Conservation (phyloP, 2,329 filamentous ascomycete genomes). For the Aspergillus udagawae region DNA sequence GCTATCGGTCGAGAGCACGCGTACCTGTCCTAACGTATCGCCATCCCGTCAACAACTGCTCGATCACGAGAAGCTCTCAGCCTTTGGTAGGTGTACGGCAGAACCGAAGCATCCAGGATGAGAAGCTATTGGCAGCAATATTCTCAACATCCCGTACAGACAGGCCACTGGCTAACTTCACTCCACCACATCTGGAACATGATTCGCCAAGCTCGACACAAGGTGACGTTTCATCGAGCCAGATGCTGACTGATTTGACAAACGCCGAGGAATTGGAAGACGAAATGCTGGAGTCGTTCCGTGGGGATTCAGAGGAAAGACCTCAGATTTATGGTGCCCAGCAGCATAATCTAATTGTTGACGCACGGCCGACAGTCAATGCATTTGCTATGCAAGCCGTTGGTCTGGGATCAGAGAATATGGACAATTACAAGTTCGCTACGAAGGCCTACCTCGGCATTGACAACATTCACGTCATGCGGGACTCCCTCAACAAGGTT, state of each 20-base stretch:
- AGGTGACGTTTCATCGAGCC: constrained; percentile 39
- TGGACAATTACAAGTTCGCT: constrained; percentile 93
- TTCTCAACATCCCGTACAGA: constrained; percentile 68
- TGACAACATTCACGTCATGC: constrained; percentile 98
- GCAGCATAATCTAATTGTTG: constrained; percentile 90
- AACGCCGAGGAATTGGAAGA: constrained; percentile 67
- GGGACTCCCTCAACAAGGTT: constrained; percentile 81
- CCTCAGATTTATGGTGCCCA: constrained; percentile 82
- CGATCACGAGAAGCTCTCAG: constrained; percentile 91
- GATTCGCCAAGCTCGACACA: constrained; percentile 47
- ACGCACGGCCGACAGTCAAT: constrained; percentile 90
- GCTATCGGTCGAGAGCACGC: constrained; percentile 81
- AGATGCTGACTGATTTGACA: constrained; percentile 49
- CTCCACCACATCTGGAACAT: constrained; percentile 36
- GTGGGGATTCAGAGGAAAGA: constrained; percentile 57
- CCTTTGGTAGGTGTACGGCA: constrained; percentile 80
- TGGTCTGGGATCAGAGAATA: constrained; percentile 92
- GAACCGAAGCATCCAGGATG: constrained; percentile 91
- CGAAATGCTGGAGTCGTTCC: constrained; percentile 56
- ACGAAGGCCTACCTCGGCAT: constrained; percentile 91
- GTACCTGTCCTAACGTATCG: constrained; percentile 90
- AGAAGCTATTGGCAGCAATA: constrained; percentile 86
- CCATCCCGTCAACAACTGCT: constrained; percentile 95
- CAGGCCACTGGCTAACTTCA: constrained; percentile 38
- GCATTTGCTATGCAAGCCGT: constrained; percentile 91